phyloP scores from a whole-genome alignment of 768 basidiomycete genomes.

The Austroboletus eburneus region DNA sequence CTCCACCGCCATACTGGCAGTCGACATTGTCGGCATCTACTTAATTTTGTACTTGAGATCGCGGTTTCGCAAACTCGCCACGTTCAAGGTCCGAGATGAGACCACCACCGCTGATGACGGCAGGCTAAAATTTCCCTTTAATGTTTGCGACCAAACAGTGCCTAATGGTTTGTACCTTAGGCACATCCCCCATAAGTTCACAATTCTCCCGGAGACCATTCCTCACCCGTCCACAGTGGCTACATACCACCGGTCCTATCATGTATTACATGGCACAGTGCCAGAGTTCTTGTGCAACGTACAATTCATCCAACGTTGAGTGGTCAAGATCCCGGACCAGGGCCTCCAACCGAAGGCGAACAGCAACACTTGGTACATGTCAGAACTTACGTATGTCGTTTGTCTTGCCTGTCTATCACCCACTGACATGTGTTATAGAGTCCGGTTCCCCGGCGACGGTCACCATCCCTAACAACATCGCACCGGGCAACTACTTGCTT shows the following conservation, averaged over 20 bases:
- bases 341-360: slow-evolving; percentile 40
- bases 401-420: not conserved
- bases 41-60: no score
- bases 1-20: no score
- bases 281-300: slow-evolving; percentile 49
- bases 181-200: no score
- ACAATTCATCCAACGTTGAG: slow-evolving; percentile 49
- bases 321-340: slow-evolving; percentile 70
- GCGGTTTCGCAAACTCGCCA: no score
- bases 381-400: slow-evolving; percentile 39
- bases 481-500: slow-evolving; percentile 66
- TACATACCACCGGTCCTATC: slow-evolving; percentile 60
- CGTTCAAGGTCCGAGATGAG: no score
- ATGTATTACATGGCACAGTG: slow-evolving; percentile 72
- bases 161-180: no score
- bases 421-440: slow-evolving; percentile 22
- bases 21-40: no score
- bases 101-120: no score
- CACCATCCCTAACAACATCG: slow-evolving; percentile 46
- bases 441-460: slow-evolving; percentile 36
- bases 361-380: slow-evolving; percentile 46
- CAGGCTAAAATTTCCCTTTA: no score
- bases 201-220: no score
- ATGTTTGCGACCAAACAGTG: no score
- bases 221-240: slow-evolving; percentile 34